Conservation (phyloP, 192 early-diverging fungal species). For the Coemansia reversa region DNA sequence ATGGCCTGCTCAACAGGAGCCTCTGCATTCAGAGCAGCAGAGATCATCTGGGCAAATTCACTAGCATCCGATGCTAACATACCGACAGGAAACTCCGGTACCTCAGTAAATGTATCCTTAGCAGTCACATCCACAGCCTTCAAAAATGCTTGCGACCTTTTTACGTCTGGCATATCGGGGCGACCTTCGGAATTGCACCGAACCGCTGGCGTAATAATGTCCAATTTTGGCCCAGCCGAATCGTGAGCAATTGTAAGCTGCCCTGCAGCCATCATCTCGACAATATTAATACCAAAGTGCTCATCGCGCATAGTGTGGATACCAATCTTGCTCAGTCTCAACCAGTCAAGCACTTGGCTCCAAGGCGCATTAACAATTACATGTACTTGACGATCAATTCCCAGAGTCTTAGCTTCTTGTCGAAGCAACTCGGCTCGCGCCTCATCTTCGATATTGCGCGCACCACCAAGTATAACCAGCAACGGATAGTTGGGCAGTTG, state of each 20-base stretch:
- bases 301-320: constrained; percentile 98
- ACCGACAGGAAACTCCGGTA: constrained; percentile 49
- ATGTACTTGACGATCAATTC: constrained; percentile 67
- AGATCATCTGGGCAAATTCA: constrained; percentile 62
- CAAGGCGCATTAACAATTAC: constrained; percentile 85
- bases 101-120: constrained; percentile 35
- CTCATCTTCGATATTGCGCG: constrained; percentile 77
- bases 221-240: constrained; percentile 49
- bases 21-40: constrained; percentile 47
- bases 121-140: constrained; percentile 25
- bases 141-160: constrained; percentile 12
- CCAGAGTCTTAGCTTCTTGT: constrained; percentile 50
- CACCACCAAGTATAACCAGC: constrained; percentile 85
- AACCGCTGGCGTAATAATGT: constrained; percentile 45
- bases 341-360: constrained; percentile 60
- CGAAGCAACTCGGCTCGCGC: constrained; percentile 62
- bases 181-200: constrained; percentile 5
- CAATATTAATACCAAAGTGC: constrained; percentile 97
- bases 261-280: constrained; percentile 89
- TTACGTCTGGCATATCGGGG: constrained; percentile 1
- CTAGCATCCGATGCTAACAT: constrained; percentile 62
- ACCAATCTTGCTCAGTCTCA: constrained; percentile 69
- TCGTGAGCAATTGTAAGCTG: constrained; percentile 47
- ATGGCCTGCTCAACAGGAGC: constrained; percentile 56
- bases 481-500: constrained; percentile 20